These are phyloP conservation scores for Paramecium tetraurelia DNA, from an alignment of 73 alveolate genomes.

Conservation along the genomic window DNA sequence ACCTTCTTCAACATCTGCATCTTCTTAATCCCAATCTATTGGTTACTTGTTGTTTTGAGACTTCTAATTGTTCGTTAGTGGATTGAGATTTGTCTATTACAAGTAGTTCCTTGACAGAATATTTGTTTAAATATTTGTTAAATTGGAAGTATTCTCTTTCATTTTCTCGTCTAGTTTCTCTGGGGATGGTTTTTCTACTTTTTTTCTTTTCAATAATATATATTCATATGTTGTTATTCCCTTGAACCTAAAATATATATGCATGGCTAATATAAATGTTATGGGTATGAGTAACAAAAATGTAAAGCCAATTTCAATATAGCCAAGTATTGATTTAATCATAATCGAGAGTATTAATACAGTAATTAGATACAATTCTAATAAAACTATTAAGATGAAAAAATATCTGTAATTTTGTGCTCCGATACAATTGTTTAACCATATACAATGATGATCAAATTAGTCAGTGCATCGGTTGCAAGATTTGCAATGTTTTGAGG, in stretches of 20 bases:
- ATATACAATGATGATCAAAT: constrained; percentile 47
- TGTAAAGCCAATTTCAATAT: neutral
- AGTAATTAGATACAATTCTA: neutral
- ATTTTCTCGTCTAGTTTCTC: neutral
- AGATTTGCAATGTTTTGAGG: constrained; percentile 12
- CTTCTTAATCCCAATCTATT: constrained; percentile 1
- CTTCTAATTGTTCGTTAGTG: neutral
- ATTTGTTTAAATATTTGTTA: neutral
- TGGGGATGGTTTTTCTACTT: neutral
- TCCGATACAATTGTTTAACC: neutral
- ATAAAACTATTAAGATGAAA: neutral
- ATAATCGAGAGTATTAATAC: neutral
- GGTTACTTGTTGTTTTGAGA: neutral
- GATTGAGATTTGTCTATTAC: neutral
- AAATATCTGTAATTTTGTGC: neutral
- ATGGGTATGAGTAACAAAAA: neutral
- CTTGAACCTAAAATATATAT: neutral
- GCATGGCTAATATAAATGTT: neutral
- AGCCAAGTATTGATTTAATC: neutral
- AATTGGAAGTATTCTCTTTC: neutral
- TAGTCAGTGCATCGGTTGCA: constrained; percentile 38
- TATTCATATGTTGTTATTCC: neutral
- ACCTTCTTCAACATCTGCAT: neutral
- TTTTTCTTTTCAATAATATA: neutral
- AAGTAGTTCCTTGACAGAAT: neutral